Evolutionary conservation across 2,329 filamentous ascomycete species (phyloP), one percentile per base, ranked within the genome.

Genomic region (Sclerotinia subarctica): DNA sequence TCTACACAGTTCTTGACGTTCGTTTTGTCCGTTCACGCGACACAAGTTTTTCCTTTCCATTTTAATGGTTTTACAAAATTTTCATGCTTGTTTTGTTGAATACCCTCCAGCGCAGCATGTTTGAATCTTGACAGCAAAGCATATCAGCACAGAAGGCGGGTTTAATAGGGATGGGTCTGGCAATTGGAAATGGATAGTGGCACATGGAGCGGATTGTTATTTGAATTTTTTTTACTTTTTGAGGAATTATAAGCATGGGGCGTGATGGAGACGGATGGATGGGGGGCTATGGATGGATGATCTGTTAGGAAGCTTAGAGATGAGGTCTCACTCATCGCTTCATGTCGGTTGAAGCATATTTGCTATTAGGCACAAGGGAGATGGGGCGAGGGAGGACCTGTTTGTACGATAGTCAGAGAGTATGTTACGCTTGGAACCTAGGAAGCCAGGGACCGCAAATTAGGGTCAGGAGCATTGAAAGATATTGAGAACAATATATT

Each of bases 31-130:
- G 49, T 49, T 49, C 44, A 38, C 24, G 35, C 64, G 38, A 65
- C 57, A 42, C 64, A 67, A 67, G 38, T 67, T 52, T 66, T 66
- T 66, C 46, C 32, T 66, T 58, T 66, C 32, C 59, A 51, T 21
- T 51, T 62, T 21, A 49, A 62, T 51, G 59, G 46, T 51, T 51
- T 35, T 51, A 38, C 59, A 67, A 49, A 62, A 67, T 42, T 26
- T 52, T 67, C 64, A 62, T 59, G 44, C 64, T 67, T 67, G 64
- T 67, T 67, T 67, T 67, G 64, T 67, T 67, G 64, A 67, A 67
- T 62, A 67, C 64, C 64, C 64, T 42, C 56, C 64, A 60, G 56
- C 64, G 64, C 64, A 67, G 64, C 64, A 67, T 67, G 64, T 51
- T 60, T 59, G 64, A 67, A 62, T 67, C 49, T 67, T 67, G 64